Conservation (phyloP, 495 filamentous ascomycete species). For the Tuber borchii region DNA sequence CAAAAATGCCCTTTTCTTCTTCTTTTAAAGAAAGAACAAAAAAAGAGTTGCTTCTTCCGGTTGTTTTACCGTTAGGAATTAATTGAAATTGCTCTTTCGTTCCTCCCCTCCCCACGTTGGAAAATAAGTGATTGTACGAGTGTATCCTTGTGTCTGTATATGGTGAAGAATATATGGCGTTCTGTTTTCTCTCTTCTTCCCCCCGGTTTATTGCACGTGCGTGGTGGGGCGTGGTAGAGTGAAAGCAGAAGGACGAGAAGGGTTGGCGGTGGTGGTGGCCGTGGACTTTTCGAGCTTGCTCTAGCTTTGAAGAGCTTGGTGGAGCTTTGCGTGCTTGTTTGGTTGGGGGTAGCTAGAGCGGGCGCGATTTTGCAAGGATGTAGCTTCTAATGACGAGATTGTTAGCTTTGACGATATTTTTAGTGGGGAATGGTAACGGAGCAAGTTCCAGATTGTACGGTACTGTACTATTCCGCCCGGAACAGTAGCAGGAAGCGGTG, state of each 20-base stretch:
- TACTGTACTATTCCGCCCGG: background rate
- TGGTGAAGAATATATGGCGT: background rate
- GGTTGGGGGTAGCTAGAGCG: background rate
- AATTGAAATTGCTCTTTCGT: background rate
- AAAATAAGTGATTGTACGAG: background rate
- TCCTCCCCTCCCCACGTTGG: background rate
- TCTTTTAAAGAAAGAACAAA: background rate
- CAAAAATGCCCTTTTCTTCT: background rate
- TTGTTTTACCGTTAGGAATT: background rate
- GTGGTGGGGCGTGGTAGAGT: background rate
- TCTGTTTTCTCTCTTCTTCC: background rate
- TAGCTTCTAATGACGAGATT: background rate
- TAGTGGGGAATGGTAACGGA: background rate
- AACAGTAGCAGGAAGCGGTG: background rate
- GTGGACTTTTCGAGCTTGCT: background rate
- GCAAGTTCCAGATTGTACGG: background rate
- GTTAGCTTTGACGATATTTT: background rate
- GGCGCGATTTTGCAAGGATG: background rate
- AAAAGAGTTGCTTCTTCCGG: background rate
- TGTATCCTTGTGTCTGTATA: background rate
- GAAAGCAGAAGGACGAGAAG: background rate
- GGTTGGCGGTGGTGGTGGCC: background rate
- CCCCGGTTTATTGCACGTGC: background rate
- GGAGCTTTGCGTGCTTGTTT: background rate
- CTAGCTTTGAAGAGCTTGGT: background rate